phyloP scores from a whole-genome alignment of 2,329 filamentous ascomycete genomes.

The Acarospora socialis region DNA sequence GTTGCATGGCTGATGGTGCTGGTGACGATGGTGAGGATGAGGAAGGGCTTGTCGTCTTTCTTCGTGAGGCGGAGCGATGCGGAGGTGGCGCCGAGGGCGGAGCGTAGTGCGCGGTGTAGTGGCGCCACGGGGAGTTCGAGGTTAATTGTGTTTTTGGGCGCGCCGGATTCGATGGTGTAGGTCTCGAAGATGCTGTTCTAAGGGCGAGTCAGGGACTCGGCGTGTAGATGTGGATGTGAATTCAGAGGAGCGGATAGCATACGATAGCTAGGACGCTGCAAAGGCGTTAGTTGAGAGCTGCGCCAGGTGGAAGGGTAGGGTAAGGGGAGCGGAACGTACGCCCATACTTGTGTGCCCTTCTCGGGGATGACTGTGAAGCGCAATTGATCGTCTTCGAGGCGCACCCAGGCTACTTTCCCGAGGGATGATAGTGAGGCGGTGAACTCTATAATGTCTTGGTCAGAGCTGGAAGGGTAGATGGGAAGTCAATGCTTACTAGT shows the following conservation, averaged over 20 bases:
- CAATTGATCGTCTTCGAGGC: conserved; percentile 71
- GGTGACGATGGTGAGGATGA: conserved; percentile 81
- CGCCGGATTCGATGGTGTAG: conserved; percentile 75
- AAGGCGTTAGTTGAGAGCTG: conserved; percentile 14
- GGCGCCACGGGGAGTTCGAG: conserved; percentile 83
- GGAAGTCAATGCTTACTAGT: conserved; percentile 30
- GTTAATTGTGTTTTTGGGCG: conserved; percentile 78
- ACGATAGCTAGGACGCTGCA: conserved; percentile 29
- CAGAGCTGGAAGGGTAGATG: background rate
- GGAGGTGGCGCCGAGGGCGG: conserved; percentile 65
- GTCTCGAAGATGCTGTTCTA: conserved; percentile 79
- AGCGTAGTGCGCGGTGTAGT: conserved; percentile 81
- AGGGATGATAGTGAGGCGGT: conserved; percentile 48
- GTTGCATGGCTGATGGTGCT: conserved; percentile 44
- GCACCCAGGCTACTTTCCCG: conserved; percentile 80
- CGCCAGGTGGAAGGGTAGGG: conserved; percentile 5
- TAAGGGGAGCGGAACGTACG: conserved; percentile 40
- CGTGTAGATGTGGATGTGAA: background rate
- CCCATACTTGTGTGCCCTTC: conserved; percentile 92
- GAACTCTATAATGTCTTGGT: conserved; percentile 33
- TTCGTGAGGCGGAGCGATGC: conserved; percentile 85
- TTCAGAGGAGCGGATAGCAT: conserved; percentile 14
- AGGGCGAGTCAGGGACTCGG: background rate
- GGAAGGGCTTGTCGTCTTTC: conserved; percentile 71
- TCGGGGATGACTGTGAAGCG: conserved; percentile 95